Evolutionary conservation across 257 asterid species (phyloP).

Genomic region (Cinchona pubescens): DNA sequence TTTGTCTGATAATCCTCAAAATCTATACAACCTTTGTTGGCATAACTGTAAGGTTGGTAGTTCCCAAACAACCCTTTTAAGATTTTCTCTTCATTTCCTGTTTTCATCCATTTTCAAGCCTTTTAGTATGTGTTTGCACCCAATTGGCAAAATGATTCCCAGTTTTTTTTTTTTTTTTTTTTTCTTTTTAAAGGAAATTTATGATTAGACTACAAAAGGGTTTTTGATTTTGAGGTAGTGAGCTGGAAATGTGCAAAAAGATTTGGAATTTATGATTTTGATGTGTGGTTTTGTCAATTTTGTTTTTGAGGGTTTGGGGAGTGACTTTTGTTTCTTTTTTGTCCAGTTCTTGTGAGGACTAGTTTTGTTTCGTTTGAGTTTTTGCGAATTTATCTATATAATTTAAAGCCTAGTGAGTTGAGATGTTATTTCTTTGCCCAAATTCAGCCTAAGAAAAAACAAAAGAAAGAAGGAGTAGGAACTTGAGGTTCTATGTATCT

Average conservation of each 20-base stretch:
- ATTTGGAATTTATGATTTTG: neutral
- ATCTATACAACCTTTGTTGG: constrained; percentile 3
- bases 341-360: neutral
- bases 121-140: neutral
- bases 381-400: neutral
- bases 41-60: constrained; percentile 13
- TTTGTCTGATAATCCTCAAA: constrained; percentile 12
- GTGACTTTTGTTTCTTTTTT: neutral
- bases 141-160: neutral
- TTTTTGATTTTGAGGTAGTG: neutral
- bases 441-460: neutral
- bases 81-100: neutral
- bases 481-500: neutral
- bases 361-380: neutral
- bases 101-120: neutral
- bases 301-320: neutral
- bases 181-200: neutral
- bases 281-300: too few relatives aligned
- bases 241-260: neutral
- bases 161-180: neutral
- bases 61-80: neutral
- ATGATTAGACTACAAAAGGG: neutral
- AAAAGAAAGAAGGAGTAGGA: neutral
- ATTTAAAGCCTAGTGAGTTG: neutral
- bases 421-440: neutral